Percentiles rank a stretch among this genome's conserved stretches.
phyloP scores from a whole-genome alignment of 1,284 basidiomycete genomes.

The Pseudomicrostroma phylloplanum region DNA sequence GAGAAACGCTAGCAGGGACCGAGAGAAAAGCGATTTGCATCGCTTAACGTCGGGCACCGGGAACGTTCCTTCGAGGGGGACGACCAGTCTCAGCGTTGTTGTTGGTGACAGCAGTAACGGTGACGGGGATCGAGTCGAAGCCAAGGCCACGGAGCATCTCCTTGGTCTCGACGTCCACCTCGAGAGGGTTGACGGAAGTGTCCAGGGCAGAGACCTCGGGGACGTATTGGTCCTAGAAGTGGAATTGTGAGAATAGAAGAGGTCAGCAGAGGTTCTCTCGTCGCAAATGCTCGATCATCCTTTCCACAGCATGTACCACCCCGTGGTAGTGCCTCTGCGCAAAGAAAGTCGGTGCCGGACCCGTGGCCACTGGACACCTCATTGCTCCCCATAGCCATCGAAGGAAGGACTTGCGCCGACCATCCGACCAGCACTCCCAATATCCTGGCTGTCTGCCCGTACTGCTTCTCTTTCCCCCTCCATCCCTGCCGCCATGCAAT shows the following conservation, averaged over 20 bases:
- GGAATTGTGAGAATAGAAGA: neutral
- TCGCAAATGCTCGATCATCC: no score
- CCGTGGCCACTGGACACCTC: no score
- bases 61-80: conserved; percentile 39
- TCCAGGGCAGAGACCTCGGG: conserved; percentile 51
- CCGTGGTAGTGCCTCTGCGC: no score
- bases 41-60: conserved; percentile 42
- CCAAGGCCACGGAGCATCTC: conserved; percentile 48
- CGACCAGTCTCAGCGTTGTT: conserved; percentile 46
- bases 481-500: conserved; percentile 2
- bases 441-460: no score
- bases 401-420: no score
- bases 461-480: neutral
- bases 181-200: conserved; percentile 45
- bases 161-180: conserved; percentile 52
- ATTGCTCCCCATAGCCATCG: no score
- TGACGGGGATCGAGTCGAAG: conserved; percentile 49
- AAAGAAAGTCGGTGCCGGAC: no score
- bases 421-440: no score
- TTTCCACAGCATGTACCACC: no score
- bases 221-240: conserved; percentile 46
- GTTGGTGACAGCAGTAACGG: conserved; percentile 45
- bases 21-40: no score
- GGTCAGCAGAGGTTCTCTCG: neutral
- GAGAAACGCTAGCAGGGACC: no score